Evolutionary conservation across 1,284 basidiomycete genomes (phyloP).

Genomic region (Papiliotrema laurentii): DNA sequence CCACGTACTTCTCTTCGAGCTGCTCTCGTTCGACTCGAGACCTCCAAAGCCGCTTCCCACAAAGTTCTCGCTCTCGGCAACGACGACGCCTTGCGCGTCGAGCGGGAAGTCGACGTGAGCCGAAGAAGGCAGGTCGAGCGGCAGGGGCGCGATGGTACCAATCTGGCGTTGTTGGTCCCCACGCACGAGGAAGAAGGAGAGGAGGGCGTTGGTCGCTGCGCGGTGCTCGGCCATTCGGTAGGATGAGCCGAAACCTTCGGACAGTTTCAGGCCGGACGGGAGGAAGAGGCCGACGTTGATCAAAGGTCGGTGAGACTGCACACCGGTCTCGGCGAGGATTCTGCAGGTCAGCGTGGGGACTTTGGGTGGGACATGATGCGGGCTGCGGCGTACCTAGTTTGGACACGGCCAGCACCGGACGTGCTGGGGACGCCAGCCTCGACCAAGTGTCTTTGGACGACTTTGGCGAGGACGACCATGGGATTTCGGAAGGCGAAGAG

Average conservation of each 20-base stretch:
- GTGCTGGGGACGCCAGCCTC: conserved; percentile 60
- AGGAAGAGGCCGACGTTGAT: conserved; percentile 92
- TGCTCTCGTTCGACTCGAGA: background rate
- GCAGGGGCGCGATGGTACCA: background rate
- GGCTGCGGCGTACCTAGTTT: conserved; percentile 54
- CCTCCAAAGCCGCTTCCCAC: conserved; percentile 2
- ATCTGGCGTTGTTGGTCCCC: conserved; percentile 12
- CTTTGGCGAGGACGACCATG: conserved; percentile 71
- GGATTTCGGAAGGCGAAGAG: conserved; percentile 89
- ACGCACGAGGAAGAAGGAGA: conserved; percentile 39
- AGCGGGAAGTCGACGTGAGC: conserved; percentile 1
- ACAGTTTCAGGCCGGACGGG: conserved; percentile 74
- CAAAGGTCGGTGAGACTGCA: conserved; percentile 79
- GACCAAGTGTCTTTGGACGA: conserved; percentile 63
- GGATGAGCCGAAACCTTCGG: conserved; percentile 91
- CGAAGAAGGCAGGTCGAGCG: background rate
- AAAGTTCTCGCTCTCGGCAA: background rate
- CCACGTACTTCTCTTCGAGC: background rate
- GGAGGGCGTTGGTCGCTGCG: conserved; percentile 53
- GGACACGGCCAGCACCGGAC: conserved; percentile 51
- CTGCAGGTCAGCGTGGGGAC: too few relatives aligned
- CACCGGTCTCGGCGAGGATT: conserved; percentile 86
- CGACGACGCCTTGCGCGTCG: background rate
- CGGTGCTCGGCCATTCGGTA: conserved; percentile 94
- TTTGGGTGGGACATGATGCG: conserved; percentile 5